Conservation (phyloP, 2,329 filamentous ascomycete genomes). For the Cladosporium velox region DNA sequence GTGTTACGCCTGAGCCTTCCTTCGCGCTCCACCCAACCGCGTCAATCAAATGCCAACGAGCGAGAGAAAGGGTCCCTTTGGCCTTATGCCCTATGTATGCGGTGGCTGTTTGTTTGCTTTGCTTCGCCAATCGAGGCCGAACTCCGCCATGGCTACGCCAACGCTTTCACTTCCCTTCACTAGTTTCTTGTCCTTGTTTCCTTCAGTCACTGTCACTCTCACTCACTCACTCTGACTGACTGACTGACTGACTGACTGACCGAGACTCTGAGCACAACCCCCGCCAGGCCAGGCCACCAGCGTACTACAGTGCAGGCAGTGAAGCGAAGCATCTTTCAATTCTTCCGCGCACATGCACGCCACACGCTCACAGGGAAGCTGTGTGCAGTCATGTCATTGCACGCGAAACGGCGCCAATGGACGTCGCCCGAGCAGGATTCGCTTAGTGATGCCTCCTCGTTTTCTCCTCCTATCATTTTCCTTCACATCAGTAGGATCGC, state of each 20-base stretch:
- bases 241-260: neutral
- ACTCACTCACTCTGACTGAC: neutral
- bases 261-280: neutral
- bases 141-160: neutral
- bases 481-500: neutral
- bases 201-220: neutral
- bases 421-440: neutral
- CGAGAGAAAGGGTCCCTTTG: neutral
- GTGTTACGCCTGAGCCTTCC: conserved; percentile 14
- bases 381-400: neutral
- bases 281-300: neutral
- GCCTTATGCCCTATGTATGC: neutral
- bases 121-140: neutral
- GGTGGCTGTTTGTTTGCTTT: neutral
- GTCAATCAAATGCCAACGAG: neutral
- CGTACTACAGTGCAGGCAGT: neutral
- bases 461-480: neutral
- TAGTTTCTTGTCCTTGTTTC: neutral
- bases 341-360: conserved; percentile 2
- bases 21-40: neutral
- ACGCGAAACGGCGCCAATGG: neutral
- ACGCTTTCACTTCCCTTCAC: neutral
- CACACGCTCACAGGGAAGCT: neutral
- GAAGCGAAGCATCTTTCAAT: neutral
- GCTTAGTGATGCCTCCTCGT: conserved; percentile 2